Evolutionary conservation across 176 grass and related monocot genomes (phyloP), one percentile per base, ranked within the genome.

Genomic region (Triticum timopheevii): DNA sequence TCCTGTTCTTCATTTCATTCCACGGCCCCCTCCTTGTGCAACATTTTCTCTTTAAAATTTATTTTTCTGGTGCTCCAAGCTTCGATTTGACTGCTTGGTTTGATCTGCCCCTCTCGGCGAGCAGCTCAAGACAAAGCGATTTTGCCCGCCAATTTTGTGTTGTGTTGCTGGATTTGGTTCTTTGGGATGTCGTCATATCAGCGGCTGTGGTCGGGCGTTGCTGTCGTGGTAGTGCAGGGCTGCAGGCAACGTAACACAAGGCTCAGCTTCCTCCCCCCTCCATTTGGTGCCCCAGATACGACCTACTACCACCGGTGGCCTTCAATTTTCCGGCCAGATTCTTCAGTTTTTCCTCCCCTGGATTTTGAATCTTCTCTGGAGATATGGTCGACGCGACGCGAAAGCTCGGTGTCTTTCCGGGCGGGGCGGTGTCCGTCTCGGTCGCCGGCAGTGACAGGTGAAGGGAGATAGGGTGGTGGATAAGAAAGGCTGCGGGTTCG

Each of bases 121-220:
- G 9, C 79, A 66, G 61, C 25, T 66, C 54, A 22, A 22, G 54
- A 59, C 54, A 59, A 59, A 9, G 1, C 7, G 19, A 59, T 59
- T 59, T 59, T 22, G 19, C 7, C 54, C 19, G 54, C 50, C 50
- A 54, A 82, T 30, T 73, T 22, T 61, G 35, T 69, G 42, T 22
- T 61, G 35, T 69, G 42, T 5, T 13, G 22, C 8, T 19, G 34
- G 80, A 68, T 39, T 36, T 61, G 81, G 4, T 34, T 82, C 30
- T 44, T 22, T 2, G 50, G 33, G 69, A 27, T 84, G 62, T 62
- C 40, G 27, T 35, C 82, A 15, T 42, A 49, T 64, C 39, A 24
- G 71, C 82, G n/a, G 45, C 78, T 70, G 75, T 86, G 75, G 84
- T 79, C 75, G 64, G 30, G n/a, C 47, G 63, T 79, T 78, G 84